Percentiles rank a stretch among this genome's conserved stretches.
phyloP scores from a whole-genome alignment of 75 land plant species.

The Larix kaempferi region DNA sequence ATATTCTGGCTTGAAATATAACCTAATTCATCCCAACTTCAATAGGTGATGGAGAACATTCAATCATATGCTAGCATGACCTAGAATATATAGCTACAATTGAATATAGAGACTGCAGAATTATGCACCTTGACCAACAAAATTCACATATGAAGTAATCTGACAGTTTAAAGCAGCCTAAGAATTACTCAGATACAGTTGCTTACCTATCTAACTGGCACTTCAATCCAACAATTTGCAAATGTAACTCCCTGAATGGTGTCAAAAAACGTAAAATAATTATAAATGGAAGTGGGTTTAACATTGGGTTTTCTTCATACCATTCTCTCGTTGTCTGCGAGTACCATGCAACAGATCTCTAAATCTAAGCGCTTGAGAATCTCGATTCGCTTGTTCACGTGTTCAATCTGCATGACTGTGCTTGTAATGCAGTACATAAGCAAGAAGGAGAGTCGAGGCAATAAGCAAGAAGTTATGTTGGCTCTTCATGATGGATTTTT shows the following conservation, averaged over 20 bases:
- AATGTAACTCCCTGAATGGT: constrained; percentile 87
- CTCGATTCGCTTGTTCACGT: too few relatives aligned
- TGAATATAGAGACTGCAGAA: neutral
- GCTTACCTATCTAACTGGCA: constrained; percentile 47
- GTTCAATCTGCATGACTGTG: too few relatives aligned
- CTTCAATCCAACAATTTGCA: constrained; percentile 91
- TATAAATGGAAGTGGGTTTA: constrained; percentile 82
- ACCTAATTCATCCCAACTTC: neutral
- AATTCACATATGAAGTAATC: neutral
- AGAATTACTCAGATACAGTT: neutral
- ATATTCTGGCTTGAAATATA: neutral
- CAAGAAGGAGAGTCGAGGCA: too few relatives aligned
- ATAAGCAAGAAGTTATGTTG: too few relatives aligned
- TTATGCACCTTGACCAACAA: neutral
- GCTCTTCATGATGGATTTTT: too few relatives aligned
- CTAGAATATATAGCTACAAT: neutral
- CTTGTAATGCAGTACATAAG: too few relatives aligned
- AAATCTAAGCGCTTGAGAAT: too few relatives aligned
- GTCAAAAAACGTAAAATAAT: constrained; percentile 79
- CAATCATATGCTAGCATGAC: neutral
- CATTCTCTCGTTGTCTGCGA: constrained; percentile 93
- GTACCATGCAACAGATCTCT: too few relatives aligned
- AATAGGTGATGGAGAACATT: neutral
- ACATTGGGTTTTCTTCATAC: constrained; percentile 91
- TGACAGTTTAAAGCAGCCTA: neutral